Evolutionary conservation across 139 green algal species (phyloP).

Genomic region (Cymbomonas tetramitiformis): DNA sequence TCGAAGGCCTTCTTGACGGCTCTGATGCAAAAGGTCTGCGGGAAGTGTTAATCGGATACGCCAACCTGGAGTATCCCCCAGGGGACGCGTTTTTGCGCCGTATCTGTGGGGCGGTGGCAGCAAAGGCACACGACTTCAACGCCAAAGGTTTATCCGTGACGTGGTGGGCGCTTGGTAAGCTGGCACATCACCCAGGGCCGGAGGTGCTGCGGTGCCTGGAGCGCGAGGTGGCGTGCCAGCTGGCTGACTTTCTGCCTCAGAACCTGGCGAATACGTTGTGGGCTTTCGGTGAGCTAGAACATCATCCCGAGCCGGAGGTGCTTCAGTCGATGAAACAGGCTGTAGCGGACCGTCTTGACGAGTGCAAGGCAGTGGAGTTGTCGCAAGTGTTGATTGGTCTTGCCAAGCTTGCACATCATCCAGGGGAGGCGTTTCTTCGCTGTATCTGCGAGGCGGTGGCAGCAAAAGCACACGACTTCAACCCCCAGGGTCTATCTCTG

Average conservation of each 20-base stretch:
- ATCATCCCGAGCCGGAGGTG: neutral
- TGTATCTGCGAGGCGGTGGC: neutral
- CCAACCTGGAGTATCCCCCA: neutral
- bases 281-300: slow-evolving; percentile 1
- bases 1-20: neutral
- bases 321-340: neutral
- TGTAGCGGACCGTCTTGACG: neutral
- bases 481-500: slow-evolving; percentile 8
- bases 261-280: slow-evolving; percentile 29
- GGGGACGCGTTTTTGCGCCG: neutral
- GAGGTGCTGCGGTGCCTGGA: neutral
- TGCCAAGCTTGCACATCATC: slow-evolving; percentile 22
- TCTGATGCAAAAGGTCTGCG: neutral
- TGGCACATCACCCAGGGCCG: too few relatives aligned
- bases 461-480: neutral
- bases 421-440: slow-evolving; percentile 4
- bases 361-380: slow-evolving; percentile 1
- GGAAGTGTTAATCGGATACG: neutral
- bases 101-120: too few relatives aligned
- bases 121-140: too few relatives aligned
- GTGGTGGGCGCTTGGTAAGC: too few relatives aligned
- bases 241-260: slow-evolving; percentile 26
- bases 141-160: too few relatives aligned
- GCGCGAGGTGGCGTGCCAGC: neutral
- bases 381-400: slow-evolving; percentile 29